Base-by-base conservation (phyloP, 2,329 filamentous ascomycete species). In the Pseudogymnoascus sp. region DNA sequence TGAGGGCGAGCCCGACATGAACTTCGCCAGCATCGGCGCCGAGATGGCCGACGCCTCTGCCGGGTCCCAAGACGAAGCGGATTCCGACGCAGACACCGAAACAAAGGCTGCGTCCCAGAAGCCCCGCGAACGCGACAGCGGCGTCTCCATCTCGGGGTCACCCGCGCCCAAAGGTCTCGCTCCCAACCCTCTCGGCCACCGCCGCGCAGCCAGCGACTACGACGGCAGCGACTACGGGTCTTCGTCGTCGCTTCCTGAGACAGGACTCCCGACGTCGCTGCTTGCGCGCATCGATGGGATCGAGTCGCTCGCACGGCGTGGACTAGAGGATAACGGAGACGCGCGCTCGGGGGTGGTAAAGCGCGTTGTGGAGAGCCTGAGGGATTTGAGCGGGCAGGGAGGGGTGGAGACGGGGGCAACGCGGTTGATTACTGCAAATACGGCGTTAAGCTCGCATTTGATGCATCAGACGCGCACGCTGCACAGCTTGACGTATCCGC, bases 391-490 rank as follows among this genome's bases (percentile, higher is more conserved):
- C 7, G 87, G 86, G 21, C 88, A 91, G 71, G 84, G 86, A 15
- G 83, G 82, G 36, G 84, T 91, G 27, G 88, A 92, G 74, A 85
- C 86, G 40, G 87, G 85, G 67, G 84, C 87, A 45, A 87, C 87
- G 52, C 83, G 88, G 87, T 88, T 91, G 65, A 89, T 89, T 71
- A 91, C 88, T 45, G 86, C 88, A 35, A 87, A 91, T 72, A 84
- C 87, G 29, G 87, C 88, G 12, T 77, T 92, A 58, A 86, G 88
- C 55, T 88, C 88, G 18, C 88, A 94, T 70, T 78, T 93, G 48
- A 80, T 81, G 12, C 86, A 91, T 73, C 89, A 93, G 75, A 87
- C 88, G 59, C 87, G 89, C 61, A 85, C 87, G 65, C 78, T 94
- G 8, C 88, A 92, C 68, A 87, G 86, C 63, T 79, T 93, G 35